Conservation (phyloP, 78 protist genomes). For the Cavenderia fasciculata region DNA sequence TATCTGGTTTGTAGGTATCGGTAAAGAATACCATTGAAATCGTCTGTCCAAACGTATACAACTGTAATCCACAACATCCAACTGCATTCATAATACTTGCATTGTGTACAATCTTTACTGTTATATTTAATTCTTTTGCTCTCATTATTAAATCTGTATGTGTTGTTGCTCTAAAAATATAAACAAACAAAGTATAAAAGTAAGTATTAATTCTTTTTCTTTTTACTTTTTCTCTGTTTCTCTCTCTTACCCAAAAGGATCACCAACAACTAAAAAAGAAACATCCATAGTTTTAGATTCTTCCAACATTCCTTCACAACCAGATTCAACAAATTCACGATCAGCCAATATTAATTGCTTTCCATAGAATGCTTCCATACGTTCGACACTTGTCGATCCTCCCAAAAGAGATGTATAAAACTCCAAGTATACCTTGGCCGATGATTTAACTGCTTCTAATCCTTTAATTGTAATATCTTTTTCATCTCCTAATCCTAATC, state of each 20-base stretch:
- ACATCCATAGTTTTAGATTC: conserved; percentile 80
- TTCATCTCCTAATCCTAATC: conserved; percentile 98
- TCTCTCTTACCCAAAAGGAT: conserved; percentile 93
- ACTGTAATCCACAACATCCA: conserved; percentile 98
- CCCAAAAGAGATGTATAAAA: conserved; percentile 96
- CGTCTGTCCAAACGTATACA: conserved; percentile 98
- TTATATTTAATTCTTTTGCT: conserved; percentile 77
- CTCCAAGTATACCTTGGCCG: conserved; percentile 94
- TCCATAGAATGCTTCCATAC: conserved; percentile 88
- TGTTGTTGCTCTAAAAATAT: conserved; percentile 94
- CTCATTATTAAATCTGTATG: conserved; percentile 96
- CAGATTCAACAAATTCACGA: conserved; percentile 95
- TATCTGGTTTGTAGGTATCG: conserved; percentile 95
- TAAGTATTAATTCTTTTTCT: background rate
- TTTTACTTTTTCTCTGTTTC: background rate
- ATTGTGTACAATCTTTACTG: conserved; percentile 95
- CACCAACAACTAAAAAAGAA: conserved; percentile 99
- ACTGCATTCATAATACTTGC: conserved; percentile 99
- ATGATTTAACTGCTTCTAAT: conserved; percentile 89
- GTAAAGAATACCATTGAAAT: conserved; percentile 95
- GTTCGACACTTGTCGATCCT: conserved; percentile 30
- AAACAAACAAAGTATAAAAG: background rate
- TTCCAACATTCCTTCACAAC: conserved; percentile 91
- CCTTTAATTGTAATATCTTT: conserved; percentile 99
- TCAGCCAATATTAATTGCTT: conserved; percentile 91